phyloP scores from a whole-genome alignment of 305 asterid species.

The Withania somnifera region DNA sequence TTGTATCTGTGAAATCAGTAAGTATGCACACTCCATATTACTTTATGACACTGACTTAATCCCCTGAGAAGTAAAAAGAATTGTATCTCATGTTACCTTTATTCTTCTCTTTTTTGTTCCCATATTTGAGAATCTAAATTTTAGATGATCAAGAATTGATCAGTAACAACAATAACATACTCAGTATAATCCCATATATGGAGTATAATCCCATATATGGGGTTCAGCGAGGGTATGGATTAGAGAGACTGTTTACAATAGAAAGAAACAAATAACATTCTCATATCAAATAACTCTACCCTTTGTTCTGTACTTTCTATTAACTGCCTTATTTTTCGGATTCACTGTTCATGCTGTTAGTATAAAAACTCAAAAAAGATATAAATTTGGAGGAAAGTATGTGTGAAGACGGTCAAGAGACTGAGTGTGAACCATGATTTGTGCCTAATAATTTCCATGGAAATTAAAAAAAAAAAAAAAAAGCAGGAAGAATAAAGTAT shows the following conservation, averaged over 20 bases:
- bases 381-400: no score
- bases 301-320: background rate
- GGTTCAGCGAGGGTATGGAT: no score
- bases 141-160: background rate
- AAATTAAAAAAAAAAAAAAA: no score
- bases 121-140: background rate
- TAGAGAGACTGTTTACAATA: background rate
- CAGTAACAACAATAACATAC: background rate
- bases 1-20: background rate
- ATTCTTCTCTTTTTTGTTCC: no score
- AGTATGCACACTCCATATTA: no score
- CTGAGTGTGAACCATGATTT: background rate
- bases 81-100: no score
- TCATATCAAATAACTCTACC: background rate
- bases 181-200: background rate
- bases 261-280: background rate
- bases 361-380: background rate
- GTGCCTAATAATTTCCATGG: background rate
- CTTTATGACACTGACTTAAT: no score
- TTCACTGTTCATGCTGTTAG: background rate
- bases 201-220: no score
- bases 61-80: no score
- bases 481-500: no score
- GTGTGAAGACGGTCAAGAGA: background rate
- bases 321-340: background rate